Evolutionary conservation across 805 yeast species (phyloP), one percentile per base, ranked within the genome.

Genomic region (Candida ulmi): DNA sequence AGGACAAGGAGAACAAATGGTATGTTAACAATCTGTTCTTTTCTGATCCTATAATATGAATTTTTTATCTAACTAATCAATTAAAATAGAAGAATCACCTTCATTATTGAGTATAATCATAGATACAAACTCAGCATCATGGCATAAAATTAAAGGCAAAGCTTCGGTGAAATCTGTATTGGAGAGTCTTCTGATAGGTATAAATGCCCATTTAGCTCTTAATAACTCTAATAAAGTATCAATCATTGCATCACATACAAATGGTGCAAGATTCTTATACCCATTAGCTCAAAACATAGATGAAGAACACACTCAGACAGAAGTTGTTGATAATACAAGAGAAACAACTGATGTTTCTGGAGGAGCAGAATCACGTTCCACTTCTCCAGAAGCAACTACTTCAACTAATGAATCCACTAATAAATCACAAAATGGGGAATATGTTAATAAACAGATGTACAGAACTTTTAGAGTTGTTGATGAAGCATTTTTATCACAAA

Each of bases 131-230:
- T 88, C 96, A 0, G 59, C 67, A 25, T 60, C 57, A 39, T 65
- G 63, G 72, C 71, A 33, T 67, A 66, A 43, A 59, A 52, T 46
- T 46, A 55, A 50, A 28, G 54, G 44, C 51, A 57, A 38, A 47
- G 53, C 27, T 40, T 54, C 38, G 50, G 55, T 43, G 41, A 62
- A 34, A 54, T 72, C n/a, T 54, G 77, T 32, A 8, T 60, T 83
- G 7, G 73, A 83, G 45, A 68, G 90, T 2, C 54, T 90, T 8
- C 61, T 88, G 25, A 88, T 93, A 18, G 80, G 83, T 52, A 59
- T 90, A 37, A 93, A 93, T 59, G 88, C 95, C 2, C 99, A 93
- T 59, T 58, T 93, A 35, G 81, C 98, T 0, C 69, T 87, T 37
- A 86, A 86, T 60, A 85, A 84, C 49, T 78, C 88, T 28, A 93